A percentile compares a stretch with the other conserved stretches of the same genome.
Evolutionary conservation across 306 rosid species (phyloP).

Genomic region (Prunus kanzakura): DNA sequence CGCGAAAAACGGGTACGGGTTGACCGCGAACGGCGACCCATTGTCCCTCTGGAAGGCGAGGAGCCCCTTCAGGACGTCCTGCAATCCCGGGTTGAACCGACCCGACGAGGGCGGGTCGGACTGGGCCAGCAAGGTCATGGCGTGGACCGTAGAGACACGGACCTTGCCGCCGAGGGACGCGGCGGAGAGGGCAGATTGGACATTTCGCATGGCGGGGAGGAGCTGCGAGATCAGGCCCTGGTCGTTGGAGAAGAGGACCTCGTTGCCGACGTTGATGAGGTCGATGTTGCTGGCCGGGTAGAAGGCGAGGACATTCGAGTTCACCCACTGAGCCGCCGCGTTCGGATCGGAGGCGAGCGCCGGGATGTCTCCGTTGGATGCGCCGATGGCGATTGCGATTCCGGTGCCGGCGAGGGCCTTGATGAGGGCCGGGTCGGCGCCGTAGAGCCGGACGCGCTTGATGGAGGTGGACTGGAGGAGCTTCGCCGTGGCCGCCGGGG

Average conservation of each 20-base stretch:
- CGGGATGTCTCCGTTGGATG: constrained; percentile 63
- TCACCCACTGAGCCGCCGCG: constrained; percentile 67
- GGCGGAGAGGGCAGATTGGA: constrained; percentile 60
- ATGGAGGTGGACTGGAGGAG: constrained; percentile 73
- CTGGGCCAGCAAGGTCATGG: constrained; percentile 66
- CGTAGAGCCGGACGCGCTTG: constrained; percentile 58
- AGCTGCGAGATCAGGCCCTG: constrained; percentile 52
- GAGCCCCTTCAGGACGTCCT: constrained; percentile 37
- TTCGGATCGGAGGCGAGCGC: constrained; percentile 61
- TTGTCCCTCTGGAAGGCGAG: constrained; percentile 57
- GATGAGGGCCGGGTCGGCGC: constrained; percentile 62
- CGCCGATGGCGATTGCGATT: constrained; percentile 55
- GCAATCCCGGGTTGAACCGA: constrained; percentile 42
- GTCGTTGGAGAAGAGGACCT: constrained; percentile 58
- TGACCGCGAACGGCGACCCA: constrained; percentile 60
- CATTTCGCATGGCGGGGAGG: constrained; percentile 71
- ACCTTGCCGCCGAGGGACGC: constrained; percentile 61
- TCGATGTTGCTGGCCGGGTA: constrained; percentile 65
- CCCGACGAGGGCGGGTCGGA: constrained; percentile 93
- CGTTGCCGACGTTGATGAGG: constrained; percentile 79
- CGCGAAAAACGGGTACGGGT: constrained; percentile 86
- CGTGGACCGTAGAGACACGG: constrained; percentile 75
- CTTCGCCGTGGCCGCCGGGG: constrained; percentile 42
- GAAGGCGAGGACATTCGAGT: constrained; percentile 58
- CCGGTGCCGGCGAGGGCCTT: constrained; percentile 65